Evolutionary conservation across 2,329 filamentous ascomycete species (phyloP).

Genomic region (Alternaria triticimaculans): DNA sequence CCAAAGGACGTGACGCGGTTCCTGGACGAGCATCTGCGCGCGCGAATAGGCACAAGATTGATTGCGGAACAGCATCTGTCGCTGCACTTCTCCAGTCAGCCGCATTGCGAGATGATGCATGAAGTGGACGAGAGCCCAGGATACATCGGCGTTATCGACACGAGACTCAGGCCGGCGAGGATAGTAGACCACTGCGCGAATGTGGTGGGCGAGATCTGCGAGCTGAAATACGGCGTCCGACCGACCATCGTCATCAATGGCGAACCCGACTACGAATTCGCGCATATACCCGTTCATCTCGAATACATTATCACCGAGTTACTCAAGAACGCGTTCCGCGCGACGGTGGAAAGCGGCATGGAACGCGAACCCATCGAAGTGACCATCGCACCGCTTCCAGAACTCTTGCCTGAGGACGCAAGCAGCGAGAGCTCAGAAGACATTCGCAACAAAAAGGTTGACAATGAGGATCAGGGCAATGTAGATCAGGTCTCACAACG

Average conservation of each 20-base stretch:
- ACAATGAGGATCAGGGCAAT: conserved; percentile 43
- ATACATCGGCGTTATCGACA: conserved; percentile 96
- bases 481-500: conserved; percentile 38
- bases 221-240: conserved; percentile 90
- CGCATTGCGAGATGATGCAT: conserved; percentile 65
- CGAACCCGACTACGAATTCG: conserved; percentile 85
- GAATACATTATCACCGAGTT: conserved; percentile 98
- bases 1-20: conserved; percentile 85
- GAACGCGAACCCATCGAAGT: conserved; percentile 85
- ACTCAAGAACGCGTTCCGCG: conserved; percentile 94
- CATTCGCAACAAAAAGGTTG: conserved; percentile 17
- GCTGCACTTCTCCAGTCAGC: conserved; percentile 76
- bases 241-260: conserved; percentile 83
- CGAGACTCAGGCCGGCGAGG: conserved; percentile 78
- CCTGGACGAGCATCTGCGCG: conserved; percentile 90
- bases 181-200: conserved; percentile 85
- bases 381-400: conserved; percentile 79
- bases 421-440: conserved; percentile 17
- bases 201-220: conserved; percentile 95
- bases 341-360: conserved; percentile 84
- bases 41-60: conserved; percentile 89
- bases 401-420: conserved; percentile 47
- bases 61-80: conserved; percentile 98
- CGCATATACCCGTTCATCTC: conserved; percentile 92
- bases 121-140: conserved; percentile 57